Percentiles rank a stretch among this genome's conserved stretches.
Conservation (phyloP, 169 alveolate species). For the Plasmodium knowlesi region DNA sequence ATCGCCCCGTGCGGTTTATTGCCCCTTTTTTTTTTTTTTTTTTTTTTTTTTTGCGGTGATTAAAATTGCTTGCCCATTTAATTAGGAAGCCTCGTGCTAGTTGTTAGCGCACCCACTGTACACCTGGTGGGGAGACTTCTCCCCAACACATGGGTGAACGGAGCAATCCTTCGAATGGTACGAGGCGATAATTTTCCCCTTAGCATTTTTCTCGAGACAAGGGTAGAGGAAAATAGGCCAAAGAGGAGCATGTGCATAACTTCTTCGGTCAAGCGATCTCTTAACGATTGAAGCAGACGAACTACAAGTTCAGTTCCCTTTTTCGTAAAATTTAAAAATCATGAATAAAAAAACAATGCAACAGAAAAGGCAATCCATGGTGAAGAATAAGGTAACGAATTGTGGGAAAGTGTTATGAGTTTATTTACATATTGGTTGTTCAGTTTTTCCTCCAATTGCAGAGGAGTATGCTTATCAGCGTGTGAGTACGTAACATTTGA, state of each 20-base stretch:
- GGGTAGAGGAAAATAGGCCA: background rate
- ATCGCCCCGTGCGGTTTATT: too few species aligned
- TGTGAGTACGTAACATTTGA: background rate
- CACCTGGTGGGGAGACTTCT: background rate
- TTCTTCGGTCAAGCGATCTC: background rate
- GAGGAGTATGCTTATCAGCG: background rate
- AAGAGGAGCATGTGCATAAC: background rate
- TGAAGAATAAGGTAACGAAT: conserved; percentile 28
- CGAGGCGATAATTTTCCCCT: background rate
- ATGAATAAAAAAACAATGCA: conserved; percentile 64
- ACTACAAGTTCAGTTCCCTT: background rate
- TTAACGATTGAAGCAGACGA: background rate
- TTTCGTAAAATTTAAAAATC: background rate
- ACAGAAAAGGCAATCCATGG: conserved; percentile 64
- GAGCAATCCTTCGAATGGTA: background rate
- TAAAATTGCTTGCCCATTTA: background rate
- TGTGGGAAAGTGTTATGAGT: background rate
- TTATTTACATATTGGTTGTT: background rate
- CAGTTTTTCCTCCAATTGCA: background rate
- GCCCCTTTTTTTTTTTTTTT: background rate
- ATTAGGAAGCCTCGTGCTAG: background rate
- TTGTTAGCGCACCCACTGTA: background rate
- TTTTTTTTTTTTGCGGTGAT: background rate
- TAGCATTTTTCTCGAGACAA: background rate
- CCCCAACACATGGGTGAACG: background rate